Evolutionary conservation across 768 basidiomycete species (phyloP).

Genomic region (Dioszegia aurantiaca): DNA sequence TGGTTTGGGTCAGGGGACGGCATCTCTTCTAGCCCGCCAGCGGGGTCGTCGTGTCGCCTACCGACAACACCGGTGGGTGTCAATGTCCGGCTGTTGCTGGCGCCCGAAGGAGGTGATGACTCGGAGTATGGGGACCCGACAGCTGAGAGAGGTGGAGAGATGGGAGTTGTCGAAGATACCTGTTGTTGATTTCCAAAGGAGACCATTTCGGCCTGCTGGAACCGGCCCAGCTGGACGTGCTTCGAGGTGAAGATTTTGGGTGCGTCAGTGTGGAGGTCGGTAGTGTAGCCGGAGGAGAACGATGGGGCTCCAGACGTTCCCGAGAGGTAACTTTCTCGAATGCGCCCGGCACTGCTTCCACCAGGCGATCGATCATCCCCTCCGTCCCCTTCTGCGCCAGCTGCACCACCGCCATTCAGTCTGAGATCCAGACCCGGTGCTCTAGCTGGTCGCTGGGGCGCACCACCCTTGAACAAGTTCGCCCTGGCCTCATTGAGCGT

Average conservation of each 20-base stretch:
- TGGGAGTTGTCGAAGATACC: background rate
- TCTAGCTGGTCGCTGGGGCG: conserved; percentile 43
- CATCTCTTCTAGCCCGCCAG: conserved; percentile 2
- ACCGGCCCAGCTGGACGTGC: conserved; percentile 46
- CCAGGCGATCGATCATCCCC: conserved; percentile 21
- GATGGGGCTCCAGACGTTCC: conserved; percentile 30
- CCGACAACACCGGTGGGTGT: conserved; percentile 18
- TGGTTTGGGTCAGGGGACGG: conserved; percentile 12
- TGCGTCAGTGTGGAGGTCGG: conserved; percentile 43
- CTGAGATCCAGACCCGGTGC: conserved; percentile 47
- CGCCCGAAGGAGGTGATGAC: background rate
- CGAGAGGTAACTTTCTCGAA: conserved; percentile 37
- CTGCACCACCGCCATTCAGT: background rate
- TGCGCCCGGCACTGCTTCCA: background rate
- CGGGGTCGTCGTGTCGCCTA: background rate
- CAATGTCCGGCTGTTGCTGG: conserved; percentile 8
- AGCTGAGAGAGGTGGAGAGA: conserved; percentile 4
- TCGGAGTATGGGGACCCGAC: conserved; percentile 6
- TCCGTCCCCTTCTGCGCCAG: background rate
- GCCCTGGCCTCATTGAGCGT: conserved; percentile 44
- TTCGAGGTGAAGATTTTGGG: conserved; percentile 48
- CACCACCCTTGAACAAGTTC: conserved; percentile 29
- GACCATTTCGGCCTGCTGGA: conserved; percentile 50
- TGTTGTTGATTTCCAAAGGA: conserved; percentile 25
- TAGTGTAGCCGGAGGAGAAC: conserved; percentile 41